Conservation (phyloP, 148 eudicot species). For the Polygonum aviculare region DNA sequence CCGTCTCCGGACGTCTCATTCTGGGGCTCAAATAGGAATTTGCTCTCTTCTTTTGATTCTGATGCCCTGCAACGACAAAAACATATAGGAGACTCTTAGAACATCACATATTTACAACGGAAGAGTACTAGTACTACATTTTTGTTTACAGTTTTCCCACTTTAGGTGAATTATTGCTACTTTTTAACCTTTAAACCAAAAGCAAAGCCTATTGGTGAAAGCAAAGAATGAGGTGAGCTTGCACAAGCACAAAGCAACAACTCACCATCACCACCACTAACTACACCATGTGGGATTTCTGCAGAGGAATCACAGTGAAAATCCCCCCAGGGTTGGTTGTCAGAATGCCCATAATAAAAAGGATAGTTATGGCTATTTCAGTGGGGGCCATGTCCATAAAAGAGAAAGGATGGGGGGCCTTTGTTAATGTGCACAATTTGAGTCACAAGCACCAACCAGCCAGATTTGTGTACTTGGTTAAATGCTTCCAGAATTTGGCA, state of each 20-base stretch:
- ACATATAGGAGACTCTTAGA: too few relatives aligned
- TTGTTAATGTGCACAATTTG: background rate
- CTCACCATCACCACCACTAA: background rate
- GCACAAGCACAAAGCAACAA: slow-evolving; percentile 6
- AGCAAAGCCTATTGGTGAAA: background rate
- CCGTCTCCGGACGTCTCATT: slow-evolving; percentile 25
- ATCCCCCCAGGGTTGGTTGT: background rate
- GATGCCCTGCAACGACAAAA: background rate
- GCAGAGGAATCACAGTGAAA: slow-evolving; percentile 11
- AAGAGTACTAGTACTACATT: too few relatives aligned
- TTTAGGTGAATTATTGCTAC: background rate
- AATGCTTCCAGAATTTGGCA: slow-evolving; percentile 1
- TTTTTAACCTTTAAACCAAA: background rate
- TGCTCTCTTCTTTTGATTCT: slow-evolving; percentile 21
- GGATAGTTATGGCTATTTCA: background rate
- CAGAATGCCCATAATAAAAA: background rate
- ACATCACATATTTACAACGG: too few relatives aligned
- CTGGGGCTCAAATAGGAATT: slow-evolving; percentile 24
- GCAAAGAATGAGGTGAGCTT: background rate
- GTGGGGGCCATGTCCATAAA: background rate
- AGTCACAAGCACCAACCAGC: background rate
- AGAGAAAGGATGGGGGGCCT: background rate
- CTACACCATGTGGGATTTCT: background rate
- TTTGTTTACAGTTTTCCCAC: background rate
- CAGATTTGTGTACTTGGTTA: background rate